phyloP scores from a whole-genome alignment of 345 rosid genomes.

The Euphorbia lathyris region DNA sequence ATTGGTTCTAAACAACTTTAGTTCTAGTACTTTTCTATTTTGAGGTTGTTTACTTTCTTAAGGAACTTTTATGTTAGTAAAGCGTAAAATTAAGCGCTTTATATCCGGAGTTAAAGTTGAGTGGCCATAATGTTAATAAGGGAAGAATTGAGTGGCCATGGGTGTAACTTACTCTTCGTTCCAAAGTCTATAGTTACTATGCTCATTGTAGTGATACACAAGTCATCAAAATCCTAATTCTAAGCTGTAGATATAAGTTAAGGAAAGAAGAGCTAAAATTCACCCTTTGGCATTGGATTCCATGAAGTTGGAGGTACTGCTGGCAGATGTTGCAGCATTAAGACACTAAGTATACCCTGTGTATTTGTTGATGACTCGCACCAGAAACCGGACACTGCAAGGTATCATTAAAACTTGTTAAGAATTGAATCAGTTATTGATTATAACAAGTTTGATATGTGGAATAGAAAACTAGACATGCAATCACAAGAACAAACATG shows the following conservation, averaged over 20 bases:
- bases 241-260: not conserved
- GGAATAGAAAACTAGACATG: too few species aligned
- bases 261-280: slow-evolving; percentile 7
- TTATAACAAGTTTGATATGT: too few species aligned
- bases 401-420: not conserved
- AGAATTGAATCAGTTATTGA: not conserved
- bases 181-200: not conserved
- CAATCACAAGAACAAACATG: too few species aligned
- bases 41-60: too few species aligned
- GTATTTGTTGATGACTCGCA: not conserved
- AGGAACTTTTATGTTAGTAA: too few species aligned
- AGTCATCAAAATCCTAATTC: not conserved
- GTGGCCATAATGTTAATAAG: too few species aligned
- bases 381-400: slow-evolving; percentile 11
- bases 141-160: too few species aligned
- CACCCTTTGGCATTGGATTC: slow-evolving; percentile 38
- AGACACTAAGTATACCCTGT: slow-evolving; percentile 6
- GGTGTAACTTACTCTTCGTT: too few species aligned
- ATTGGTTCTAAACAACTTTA: too few species aligned
- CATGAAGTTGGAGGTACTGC: slow-evolving; percentile 25
- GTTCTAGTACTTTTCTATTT: too few species aligned
- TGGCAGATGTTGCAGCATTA: slow-evolving; percentile 37
- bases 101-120: too few species aligned
- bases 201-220: not conserved
- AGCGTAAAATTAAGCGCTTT: too few species aligned